phyloP scores from a whole-genome alignment of 1,139 yeast genomes.

The Pichia sp. region DNA sequence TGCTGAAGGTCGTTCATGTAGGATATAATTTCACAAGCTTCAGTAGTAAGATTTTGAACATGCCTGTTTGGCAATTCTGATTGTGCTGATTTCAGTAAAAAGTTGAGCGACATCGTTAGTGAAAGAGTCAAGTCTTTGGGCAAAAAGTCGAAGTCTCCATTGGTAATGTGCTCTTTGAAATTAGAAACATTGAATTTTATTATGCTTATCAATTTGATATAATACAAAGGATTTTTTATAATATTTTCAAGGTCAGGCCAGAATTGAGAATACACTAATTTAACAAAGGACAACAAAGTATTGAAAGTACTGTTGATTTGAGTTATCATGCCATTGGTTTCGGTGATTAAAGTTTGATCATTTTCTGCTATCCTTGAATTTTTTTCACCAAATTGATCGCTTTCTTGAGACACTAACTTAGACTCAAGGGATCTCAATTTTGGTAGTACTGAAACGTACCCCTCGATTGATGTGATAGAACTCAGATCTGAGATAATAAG shows the following conservation, averaged over 20 bases:
- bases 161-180: constrained; percentile 27
- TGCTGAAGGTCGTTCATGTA: constrained; percentile 9
- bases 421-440: constrained; percentile 23
- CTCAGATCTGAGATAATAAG: constrained; percentile 14
- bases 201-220: constrained; percentile 49
- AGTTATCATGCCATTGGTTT: constrained; percentile 54
- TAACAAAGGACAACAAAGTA: constrained; percentile 48
- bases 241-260: constrained; percentile 72
- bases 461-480: constrained; percentile 11
- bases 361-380: not conserved
- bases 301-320: constrained; percentile 56
- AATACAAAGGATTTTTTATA: constrained; percentile 61
- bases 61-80: constrained; percentile 8
- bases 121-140: constrained; percentile 67
- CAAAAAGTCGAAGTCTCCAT: constrained; percentile 40
- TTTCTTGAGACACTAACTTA: constrained; percentile 20
- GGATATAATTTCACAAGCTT: constrained; percentile 35
- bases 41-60: constrained; percentile 15
- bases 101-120: constrained; percentile 68
- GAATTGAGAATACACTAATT: constrained; percentile 51
- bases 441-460: constrained; percentile 26
- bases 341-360: constrained; percentile 39
- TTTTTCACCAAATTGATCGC: not conserved
- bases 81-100: constrained; percentile 25
- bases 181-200: constrained; percentile 42